These are phyloP conservation scores for Cryptosporidium tyzzeri DNA, from an alignment of 169 alveolate species.

Conservation along the genomic window DNA sequence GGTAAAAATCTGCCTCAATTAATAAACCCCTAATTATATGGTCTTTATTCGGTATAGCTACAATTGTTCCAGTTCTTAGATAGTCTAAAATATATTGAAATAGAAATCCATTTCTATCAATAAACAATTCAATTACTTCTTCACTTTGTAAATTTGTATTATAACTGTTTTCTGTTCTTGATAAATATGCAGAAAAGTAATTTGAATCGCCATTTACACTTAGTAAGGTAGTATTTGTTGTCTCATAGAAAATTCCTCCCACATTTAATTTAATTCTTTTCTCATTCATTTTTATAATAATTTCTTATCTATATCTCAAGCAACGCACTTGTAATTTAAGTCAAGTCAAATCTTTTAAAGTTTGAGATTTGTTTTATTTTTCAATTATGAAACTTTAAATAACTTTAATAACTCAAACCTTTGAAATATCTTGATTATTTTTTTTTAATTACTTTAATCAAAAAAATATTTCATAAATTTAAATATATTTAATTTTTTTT, in stretches of 20 bases:
- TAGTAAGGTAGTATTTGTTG: constrained; percentile 40
- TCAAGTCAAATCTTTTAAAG: not conserved
- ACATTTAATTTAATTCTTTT: constrained; percentile 53
- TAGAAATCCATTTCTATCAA: constrained; percentile 61
- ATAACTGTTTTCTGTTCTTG: not conserved
- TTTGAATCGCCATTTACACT: constrained; percentile 31
- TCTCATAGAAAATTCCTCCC: constrained; percentile 61
- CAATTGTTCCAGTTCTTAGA: constrained; percentile 61
- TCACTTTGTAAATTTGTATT: not conserved
- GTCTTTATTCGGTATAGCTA: constrained; percentile 41
- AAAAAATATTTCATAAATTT: not conserved
- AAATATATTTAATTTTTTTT: not conserved
- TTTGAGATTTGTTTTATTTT: not conserved
- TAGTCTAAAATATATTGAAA: constrained; percentile 68
- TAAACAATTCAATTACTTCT: constrained; percentile 8
- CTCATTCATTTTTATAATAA: constrained; percentile 28
- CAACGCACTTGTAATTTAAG: not conserved
- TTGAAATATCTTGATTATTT: not conserved
- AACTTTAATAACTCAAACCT: not conserved
- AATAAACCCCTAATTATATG: constrained; percentile 61
- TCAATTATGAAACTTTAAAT: not conserved
- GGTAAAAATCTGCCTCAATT: constrained; percentile 69
- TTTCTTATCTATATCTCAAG: not conserved
- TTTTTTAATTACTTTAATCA: not conserved
- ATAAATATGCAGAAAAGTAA: constrained; percentile 49